phyloP scores from a whole-genome alignment of 2,329 filamentous ascomycete genomes.

The Penicillium crustosum region DNA sequence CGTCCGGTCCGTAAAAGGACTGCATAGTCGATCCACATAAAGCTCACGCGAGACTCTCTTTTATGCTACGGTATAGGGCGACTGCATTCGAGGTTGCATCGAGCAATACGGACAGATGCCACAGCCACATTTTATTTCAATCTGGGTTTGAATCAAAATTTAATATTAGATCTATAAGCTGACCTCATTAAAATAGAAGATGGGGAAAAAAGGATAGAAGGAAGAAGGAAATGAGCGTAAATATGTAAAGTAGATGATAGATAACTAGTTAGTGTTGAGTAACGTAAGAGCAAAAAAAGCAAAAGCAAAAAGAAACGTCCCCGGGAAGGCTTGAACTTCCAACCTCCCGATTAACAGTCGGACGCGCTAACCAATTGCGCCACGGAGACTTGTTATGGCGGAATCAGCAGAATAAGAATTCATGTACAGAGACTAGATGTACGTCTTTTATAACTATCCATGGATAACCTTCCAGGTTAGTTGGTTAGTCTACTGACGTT shows the following conservation, averaged over 20 bases:
- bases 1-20: background rate
- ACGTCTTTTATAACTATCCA: no score
- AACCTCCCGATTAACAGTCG: constrained; percentile 36
- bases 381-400: constrained; percentile 17
- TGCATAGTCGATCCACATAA: constrained; percentile 5
- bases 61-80: constrained; percentile 7
- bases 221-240: background rate
- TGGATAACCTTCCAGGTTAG: no score
- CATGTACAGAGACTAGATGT: no score
- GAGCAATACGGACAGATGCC: background rate
- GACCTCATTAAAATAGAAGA: background rate
- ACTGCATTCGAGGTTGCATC: constrained; percentile 19
- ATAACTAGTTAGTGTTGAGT: no score
- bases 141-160: background rate
- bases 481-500: no score
- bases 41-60: constrained; percentile 1
- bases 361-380: constrained; percentile 32
- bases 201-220: background rate
- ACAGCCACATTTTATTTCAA: background rate
- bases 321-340: constrained; percentile 46
- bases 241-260: no score
- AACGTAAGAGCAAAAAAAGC: no score
- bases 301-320: constrained; percentile 31
- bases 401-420: no score
- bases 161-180: background rate